Percentiles rank a stretch among this genome's conserved stretches.
Conservation (phyloP, 495 filamentous ascomycete genomes). For the Hypoxylon crocopeplum region DNA sequence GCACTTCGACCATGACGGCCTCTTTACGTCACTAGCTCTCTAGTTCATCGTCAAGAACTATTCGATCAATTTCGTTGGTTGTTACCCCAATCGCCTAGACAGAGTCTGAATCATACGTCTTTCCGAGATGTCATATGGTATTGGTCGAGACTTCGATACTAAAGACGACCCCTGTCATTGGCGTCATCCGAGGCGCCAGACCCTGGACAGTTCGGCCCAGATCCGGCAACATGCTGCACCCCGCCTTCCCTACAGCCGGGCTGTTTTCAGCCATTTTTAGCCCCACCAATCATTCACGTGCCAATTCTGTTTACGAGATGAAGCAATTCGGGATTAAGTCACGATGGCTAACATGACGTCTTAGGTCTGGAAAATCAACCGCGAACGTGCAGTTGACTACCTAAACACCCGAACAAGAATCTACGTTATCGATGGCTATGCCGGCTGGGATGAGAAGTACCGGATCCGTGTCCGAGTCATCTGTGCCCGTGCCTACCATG, state of each 20-base stretch:
- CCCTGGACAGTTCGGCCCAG: slow-evolving; percentile 25
- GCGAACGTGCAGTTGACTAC: slow-evolving; percentile 98
- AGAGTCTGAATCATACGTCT: slow-evolving; percentile 10
- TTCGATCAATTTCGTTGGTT: not conserved
- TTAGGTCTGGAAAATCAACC: slow-evolving; percentile 99
- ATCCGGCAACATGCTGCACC: slow-evolving; percentile 43
- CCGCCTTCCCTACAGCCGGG: slow-evolving; percentile 40
- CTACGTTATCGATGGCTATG: slow-evolving; percentile 97
- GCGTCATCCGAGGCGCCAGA: slow-evolving; percentile 38
- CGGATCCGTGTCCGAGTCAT: slow-evolving; percentile 96
- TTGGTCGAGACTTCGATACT: slow-evolving; percentile 21
- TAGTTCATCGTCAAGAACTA: not conserved
- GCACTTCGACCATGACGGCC: slow-evolving; percentile 5
- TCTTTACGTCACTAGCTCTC: slow-evolving; percentile 19
- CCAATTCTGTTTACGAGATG: slow-evolving; percentile 24
- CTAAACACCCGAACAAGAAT: slow-evolving; percentile 98
- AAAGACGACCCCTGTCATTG: slow-evolving; percentile 39
- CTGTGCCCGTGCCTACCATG: slow-evolving; percentile 98
- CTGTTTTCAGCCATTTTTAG: slow-evolving; percentile 8
- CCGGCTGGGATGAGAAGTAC: slow-evolving; percentile 98
- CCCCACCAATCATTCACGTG: slow-evolving; percentile 32
- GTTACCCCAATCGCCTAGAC: slow-evolving; percentile 14
- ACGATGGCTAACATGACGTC: slow-evolving; percentile 12
- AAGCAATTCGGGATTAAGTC: slow-evolving; percentile 27
- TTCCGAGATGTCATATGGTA: slow-evolving; percentile 20